Base-by-base conservation (phyloP, 2,329 filamentous ascomycete species). In the Phialophora chinensis region DNA sequence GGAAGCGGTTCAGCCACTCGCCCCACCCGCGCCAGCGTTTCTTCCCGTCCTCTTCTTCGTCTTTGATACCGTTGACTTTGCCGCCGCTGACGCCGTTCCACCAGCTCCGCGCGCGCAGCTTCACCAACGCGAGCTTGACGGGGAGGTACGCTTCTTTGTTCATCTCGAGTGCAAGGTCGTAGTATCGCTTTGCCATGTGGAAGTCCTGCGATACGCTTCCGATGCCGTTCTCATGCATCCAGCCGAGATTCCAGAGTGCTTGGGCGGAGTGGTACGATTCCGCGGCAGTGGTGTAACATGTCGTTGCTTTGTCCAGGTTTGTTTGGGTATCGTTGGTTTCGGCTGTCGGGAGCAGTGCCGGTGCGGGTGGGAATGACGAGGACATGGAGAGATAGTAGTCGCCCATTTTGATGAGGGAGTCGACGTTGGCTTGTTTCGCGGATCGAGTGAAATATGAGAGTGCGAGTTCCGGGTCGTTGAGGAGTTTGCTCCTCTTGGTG, bases 201-300 rank as follows among this genome's bases (percentile, higher is more conserved):
- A 96, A 99, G 76, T 99, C 95, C 76, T 99, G 95, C 62, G 91
- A 90, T 23, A 98, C 86, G 1, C 93, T 92, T 4, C 71, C 71
- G 58, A 98, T 85, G 7, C 95, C 95, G 74, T 98, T 97, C 79
- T 99, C 95, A 75, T 99, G 93, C 94, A 99, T 98, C 95, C 95
- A 99, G 4, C 95, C 96, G 14, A 99, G 83, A 74, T 99, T 98
- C 87, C 93, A 99, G 65, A 97, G 87, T 14, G 96, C 95, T 79
- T 99, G 96, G 2, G 94, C 95, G 73, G 92, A 96, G 75, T 93
- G 90, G 72, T 94, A 89, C 66, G 91, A 93, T 75, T 99, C 95
- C 0, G 93, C 93, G 1, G 95, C 95, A 3, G 92, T 91, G 61
- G 91, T 90, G 74, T 99, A 99, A 81, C 95, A 99, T 53, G 91